phyloP scores from a whole-genome alignment of 495 filamentous ascomycete genomes.

The Choiromyces venosus region DNA sequence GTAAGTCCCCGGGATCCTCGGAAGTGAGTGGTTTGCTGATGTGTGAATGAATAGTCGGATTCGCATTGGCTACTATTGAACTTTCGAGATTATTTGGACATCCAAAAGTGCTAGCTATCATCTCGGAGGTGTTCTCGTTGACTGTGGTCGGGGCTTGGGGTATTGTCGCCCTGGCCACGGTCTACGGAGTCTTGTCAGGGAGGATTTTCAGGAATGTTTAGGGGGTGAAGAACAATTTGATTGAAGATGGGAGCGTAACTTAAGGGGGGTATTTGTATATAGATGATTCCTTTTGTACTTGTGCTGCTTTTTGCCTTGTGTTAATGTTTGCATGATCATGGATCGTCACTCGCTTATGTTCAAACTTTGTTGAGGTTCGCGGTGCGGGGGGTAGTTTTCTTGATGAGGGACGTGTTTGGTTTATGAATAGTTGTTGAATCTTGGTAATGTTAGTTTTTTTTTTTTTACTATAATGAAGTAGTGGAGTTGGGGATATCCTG shows the following conservation, averaged over 20 bases:
- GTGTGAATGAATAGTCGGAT: conserved; percentile 15
- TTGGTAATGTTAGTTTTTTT: no score
- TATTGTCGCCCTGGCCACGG: conserved; percentile 21
- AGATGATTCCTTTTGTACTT: background rate
- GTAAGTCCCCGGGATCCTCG: conserved; percentile 7
- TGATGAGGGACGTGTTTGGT: background rate
- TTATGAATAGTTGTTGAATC: background rate
- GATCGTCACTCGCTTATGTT: background rate
- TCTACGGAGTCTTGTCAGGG: conserved; percentile 30
- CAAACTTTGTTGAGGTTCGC: background rate
- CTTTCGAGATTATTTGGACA: conserved; percentile 25
- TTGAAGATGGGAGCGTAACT: background rate
- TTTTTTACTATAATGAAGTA: no score
- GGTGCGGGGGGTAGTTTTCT: background rate
- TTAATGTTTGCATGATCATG: background rate
- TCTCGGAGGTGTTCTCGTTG: conserved; percentile 20
- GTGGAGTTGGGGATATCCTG: no score
- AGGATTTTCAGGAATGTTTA: conserved; percentile 28
- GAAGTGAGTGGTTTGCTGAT: conserved; percentile 7
- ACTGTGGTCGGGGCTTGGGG: conserved; percentile 14
- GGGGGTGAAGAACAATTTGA: background rate
- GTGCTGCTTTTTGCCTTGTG: background rate
- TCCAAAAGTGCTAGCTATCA: conserved; percentile 21
- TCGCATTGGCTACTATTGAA: conserved; percentile 28
- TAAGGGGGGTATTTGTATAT: background rate